Percentiles rank a stretch among this genome's conserved stretches.
Evolutionary conservation across 306 rosid genomes (phyloP).

Genomic region (Oemleria cerasiformis): DNA sequence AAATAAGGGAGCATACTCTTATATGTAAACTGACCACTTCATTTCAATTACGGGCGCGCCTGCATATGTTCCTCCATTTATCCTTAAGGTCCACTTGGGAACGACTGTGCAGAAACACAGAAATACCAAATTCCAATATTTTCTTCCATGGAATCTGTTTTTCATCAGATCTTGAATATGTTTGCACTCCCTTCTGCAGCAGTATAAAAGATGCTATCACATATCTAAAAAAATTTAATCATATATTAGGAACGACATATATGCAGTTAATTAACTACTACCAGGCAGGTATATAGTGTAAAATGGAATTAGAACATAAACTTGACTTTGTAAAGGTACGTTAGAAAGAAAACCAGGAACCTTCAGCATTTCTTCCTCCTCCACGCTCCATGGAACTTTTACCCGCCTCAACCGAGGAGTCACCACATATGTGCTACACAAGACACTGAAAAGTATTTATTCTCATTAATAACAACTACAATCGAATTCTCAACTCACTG

Average conservation of each 20-base stretch:
- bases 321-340: background rate
- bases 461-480: background rate
- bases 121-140: conserved; percentile 51
- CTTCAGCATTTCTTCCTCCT: conserved; percentile 59
- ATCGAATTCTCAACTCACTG: background rate
- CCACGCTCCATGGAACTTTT: conserved; percentile 48
- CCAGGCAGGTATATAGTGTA: background rate
- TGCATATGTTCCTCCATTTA: conserved; percentile 66
- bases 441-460: conserved; percentile 13
- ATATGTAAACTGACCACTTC: conserved; percentile 12
- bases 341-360: conserved; percentile 28
- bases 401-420: conserved; percentile 33
- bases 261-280: conserved; percentile 3
- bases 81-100: conserved; percentile 52
- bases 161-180: conserved; percentile 28
- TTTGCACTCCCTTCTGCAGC: conserved; percentile 58
- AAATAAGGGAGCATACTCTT: background rate
- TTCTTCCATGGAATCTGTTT: conserved; percentile 48
- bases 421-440: conserved; percentile 40
- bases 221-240: too few relatives aligned
- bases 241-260: background rate
- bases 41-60: conserved; percentile 24
- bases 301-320: background rate
- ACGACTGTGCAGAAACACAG: conserved; percentile 41
- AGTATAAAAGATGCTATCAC: background rate